phyloP scores from a whole-genome alignment of 164 flowering plant genomes.

The Berberis vulgaris region DNA sequence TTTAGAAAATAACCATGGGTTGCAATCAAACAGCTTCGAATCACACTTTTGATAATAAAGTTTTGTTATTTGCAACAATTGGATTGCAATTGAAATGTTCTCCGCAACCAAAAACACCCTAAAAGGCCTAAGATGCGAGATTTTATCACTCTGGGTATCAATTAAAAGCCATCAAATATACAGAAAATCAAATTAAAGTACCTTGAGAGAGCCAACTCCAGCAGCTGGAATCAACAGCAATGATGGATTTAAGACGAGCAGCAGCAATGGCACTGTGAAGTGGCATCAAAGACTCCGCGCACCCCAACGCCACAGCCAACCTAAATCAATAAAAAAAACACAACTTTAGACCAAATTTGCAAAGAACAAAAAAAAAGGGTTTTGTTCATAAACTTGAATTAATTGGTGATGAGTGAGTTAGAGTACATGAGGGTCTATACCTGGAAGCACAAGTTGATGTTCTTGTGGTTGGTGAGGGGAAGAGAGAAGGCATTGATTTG shows the following conservation, averaged over 20 bases:
- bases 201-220: constrained; percentile 66
- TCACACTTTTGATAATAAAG: no score
- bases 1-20: no score
- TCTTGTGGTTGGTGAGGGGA: constrained; percentile 23
- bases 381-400: not conserved
- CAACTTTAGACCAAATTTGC: not conserved
- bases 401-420: not conserved
- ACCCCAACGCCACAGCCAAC: constrained; percentile 35
- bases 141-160: not conserved
- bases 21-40: no score
- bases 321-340: constrained; percentile 17
- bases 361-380: not conserved
- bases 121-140: constrained; percentile 7
- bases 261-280: constrained; percentile 65
- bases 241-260: constrained; percentile 58
- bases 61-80: no score
- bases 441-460: constrained; percentile 22
- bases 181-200: not conserved
- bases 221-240: constrained; percentile 53
- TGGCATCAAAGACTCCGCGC: constrained; percentile 59
- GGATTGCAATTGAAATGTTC: not conserved
- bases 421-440: constrained; percentile 11
- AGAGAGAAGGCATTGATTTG: constrained; percentile 22
- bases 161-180: not conserved
- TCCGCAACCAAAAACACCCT: constrained; percentile 3